Percentiles rank a stretch among this genome's conserved stretches.
These are phyloP conservation scores for Rosa persica DNA, from an alignment of 306 rosid genomes.

Conservation along the genomic window DNA sequence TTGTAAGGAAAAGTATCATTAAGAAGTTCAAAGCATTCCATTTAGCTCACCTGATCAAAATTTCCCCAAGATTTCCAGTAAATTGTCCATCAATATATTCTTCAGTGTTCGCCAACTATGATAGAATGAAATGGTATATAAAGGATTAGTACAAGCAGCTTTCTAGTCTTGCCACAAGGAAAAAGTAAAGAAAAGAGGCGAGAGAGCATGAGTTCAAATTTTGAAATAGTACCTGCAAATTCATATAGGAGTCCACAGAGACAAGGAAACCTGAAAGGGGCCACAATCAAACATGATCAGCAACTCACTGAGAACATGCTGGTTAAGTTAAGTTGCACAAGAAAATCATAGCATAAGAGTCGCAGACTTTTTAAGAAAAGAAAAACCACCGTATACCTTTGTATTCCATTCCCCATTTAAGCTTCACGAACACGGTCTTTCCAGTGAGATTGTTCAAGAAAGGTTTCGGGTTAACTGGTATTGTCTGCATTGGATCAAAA, in stretches of 20 bases:
- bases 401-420: slow-evolving; percentile 68
- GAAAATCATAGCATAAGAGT: neutral
- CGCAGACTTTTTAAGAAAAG: neutral
- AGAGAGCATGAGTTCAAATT: neutral
- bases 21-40: neutral
- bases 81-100: slow-evolving; percentile 54
- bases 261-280: slow-evolving; percentile 47
- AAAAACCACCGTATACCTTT: slow-evolving; percentile 34
- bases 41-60: slow-evolving; percentile 49
- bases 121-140: neutral
- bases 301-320: neutral
- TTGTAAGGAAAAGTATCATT: neutral
- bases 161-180: neutral
- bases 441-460: slow-evolving; percentile 64
- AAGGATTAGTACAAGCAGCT: neutral
- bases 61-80: slow-evolving; percentile 57
- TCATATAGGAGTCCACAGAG: slow-evolving; percentile 57
- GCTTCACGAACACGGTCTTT: slow-evolving; percentile 53
- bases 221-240: slow-evolving; percentile 46
- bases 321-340: neutral
- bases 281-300: neutral
- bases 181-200: neutral
- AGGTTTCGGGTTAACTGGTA: slow-evolving; percentile 64
- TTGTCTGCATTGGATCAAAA: slow-evolving; percentile 35
- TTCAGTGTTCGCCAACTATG: slow-evolving; percentile 56